These are phyloP conservation scores for Kokia cookei DNA, from an alignment of 441 rosid genomes.

Conservation along the genomic window DNA sequence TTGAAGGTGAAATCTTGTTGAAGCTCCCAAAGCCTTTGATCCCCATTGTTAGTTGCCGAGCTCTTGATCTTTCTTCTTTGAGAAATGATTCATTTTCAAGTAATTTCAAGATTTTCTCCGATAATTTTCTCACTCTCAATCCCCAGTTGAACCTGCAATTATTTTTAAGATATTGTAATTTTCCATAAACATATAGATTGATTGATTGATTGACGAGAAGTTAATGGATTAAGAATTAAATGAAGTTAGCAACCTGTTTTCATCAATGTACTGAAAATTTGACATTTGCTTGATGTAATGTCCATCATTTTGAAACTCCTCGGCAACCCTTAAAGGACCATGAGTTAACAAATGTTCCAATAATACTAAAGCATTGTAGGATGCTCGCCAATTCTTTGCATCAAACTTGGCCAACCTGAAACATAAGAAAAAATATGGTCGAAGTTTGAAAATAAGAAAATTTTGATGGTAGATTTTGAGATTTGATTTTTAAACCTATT, in stretches of 20 bases:
- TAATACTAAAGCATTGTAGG: conserved; percentile 51
- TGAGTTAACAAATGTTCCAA: conserved; percentile 59
- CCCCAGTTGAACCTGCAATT: conserved; percentile 61
- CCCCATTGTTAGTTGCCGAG: conserved; percentile 40
- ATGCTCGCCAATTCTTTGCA: conserved; percentile 44
- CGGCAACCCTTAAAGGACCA: conserved; percentile 63
- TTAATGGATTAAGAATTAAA: neutral
- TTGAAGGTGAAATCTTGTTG: conserved; percentile 17
- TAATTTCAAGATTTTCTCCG: conserved; percentile 35
- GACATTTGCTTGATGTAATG: conserved; percentile 28
- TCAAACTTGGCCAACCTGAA: conserved; percentile 52
- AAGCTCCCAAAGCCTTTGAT: conserved; percentile 75
- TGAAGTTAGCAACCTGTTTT: conserved; percentile 31
- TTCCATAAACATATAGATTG: neutral
- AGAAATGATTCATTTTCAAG: conserved; percentile 38
- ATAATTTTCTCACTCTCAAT: conserved; percentile 31
- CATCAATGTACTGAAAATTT: conserved; percentile 43
- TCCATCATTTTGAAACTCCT: conserved; percentile 52
- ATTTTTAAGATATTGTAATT: neutral
- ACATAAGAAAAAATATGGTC: no score
- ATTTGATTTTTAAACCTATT: no score
- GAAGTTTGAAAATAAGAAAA: neutral
- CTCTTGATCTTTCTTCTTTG: conserved; percentile 43
- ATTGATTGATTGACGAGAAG: neutral
- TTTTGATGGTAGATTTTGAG: no score